Evolutionary conservation across 495 filamentous ascomycete species (phyloP).

Genomic region (Penicillium psychrofluorescens): DNA sequence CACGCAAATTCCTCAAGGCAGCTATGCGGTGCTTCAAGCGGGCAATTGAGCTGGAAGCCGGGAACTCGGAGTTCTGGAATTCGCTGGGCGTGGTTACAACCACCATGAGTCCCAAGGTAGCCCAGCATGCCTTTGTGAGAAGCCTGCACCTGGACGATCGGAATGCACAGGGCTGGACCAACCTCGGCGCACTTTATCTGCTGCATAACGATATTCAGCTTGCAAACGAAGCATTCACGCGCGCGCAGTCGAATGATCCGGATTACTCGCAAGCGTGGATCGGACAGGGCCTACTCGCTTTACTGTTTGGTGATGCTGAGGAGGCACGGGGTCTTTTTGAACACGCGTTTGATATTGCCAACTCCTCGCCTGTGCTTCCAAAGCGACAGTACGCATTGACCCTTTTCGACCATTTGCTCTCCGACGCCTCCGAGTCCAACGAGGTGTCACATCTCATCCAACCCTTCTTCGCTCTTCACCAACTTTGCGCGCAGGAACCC

Average conservation of each 20-base stretch:
- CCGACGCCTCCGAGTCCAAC: constrained; percentile 45
- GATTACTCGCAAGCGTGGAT: constrained; percentile 91
- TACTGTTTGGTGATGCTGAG: constrained; percentile 58
- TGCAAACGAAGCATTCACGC: constrained; percentile 81
- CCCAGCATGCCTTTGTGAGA: constrained; percentile 91
- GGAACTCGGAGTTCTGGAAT: constrained; percentile 98
- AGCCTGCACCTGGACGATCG: constrained; percentile 87
- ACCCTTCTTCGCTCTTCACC: constrained; percentile 82
- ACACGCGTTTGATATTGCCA: constrained; percentile 92
- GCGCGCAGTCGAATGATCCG: constrained; percentile 88
- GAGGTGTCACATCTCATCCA: constrained; percentile 57
- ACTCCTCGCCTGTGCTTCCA: constrained; percentile 59
- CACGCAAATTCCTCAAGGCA: constrained; percentile 64
- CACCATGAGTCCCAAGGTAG: constrained; percentile 72
- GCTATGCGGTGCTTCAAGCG: constrained; percentile 91
- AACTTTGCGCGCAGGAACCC: constrained; percentile 62
- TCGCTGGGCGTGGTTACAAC: constrained; percentile 86
- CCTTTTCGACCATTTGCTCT: constrained; percentile 68
- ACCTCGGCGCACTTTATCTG: constrained; percentile 79
- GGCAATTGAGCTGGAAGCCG: constrained; percentile 90
- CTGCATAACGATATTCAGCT: constrained; percentile 74
- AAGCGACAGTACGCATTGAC: constrained; percentile 72
- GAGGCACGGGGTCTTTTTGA: constrained; percentile 82
- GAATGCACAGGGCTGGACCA: constrained; percentile 80
- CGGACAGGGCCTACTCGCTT: constrained; percentile 81